Conservation (phyloP, 2,329 filamentous ascomycete genomes). For the Aureobasidium vineae region DNA sequence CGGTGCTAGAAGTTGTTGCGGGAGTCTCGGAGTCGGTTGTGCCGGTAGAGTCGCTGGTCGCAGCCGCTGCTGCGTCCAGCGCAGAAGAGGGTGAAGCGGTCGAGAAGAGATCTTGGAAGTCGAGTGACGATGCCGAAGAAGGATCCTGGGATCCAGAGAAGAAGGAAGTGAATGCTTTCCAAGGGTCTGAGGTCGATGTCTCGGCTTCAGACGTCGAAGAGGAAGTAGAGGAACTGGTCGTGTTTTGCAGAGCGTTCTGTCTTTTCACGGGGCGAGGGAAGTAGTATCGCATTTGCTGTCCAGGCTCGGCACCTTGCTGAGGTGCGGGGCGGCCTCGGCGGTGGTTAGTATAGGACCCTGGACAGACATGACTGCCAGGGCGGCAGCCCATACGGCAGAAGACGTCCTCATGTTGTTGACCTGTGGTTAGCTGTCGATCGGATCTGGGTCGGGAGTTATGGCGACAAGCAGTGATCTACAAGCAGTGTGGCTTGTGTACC, state of each 20-base stretch:
- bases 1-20: constrained; percentile 2
- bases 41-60: constrained; percentile 16
- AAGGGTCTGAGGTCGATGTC: neutral
- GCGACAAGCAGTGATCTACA: constrained; percentile 7
- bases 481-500: constrained; percentile 33
- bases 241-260: constrained; percentile 39
- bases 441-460: constrained; percentile 17
- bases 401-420: constrained; percentile 45
- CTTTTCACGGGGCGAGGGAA: constrained; percentile 50
- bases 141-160: constrained; percentile 7
- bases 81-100: constrained; percentile 19
- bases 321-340: constrained; percentile 50
- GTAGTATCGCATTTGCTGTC: constrained; percentile 46
- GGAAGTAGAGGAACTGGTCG: constrained; percentile 23
- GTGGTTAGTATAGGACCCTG: constrained; percentile 45
- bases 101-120: neutral
- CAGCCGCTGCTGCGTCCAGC: constrained; percentile 26
- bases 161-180: neutral
- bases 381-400: constrained; percentile 48
- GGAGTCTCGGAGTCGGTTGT: neutral
- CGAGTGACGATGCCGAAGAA: constrained; percentile 7
- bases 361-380: constrained; percentile 47
- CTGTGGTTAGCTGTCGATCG: constrained; percentile 17
- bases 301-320: constrained; percentile 37
- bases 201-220: constrained; percentile 11